A percentile compares a stretch with the other conserved stretches of the same genome.
Conservation (phyloP, 1,139 yeast species). For the Arxiozyma bovina region DNA sequence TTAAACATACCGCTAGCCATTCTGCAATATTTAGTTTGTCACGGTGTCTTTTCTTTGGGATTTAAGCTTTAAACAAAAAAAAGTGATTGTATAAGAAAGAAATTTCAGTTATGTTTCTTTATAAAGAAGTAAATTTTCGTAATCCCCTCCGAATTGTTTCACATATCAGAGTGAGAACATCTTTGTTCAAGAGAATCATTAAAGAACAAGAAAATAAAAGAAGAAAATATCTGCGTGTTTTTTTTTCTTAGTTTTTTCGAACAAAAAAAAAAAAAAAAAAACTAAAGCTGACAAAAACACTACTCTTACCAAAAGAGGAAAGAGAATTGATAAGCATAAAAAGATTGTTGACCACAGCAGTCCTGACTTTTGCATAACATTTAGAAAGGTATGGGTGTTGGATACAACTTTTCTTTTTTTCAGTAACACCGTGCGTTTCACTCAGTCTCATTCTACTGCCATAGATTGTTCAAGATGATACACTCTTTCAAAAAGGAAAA, state of each 20-base stretch:
- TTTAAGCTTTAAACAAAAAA: too few relatives aligned
- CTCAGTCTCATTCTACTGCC: too few relatives aligned
- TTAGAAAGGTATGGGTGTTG: background rate
- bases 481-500: too few relatives aligned
- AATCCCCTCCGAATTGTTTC: background rate
- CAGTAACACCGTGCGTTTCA: too few relatives aligned
- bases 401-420: too few relatives aligned
- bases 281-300: too few relatives aligned
- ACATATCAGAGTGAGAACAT: background rate
- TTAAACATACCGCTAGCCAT: slow-evolving; percentile 34
- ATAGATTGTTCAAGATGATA: too few relatives aligned
- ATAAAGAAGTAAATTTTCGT: background rate
- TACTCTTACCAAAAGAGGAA: background rate
- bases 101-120: background rate
- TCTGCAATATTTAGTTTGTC: slow-evolving; percentile 21
- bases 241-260: too few relatives aligned
- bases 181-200: background rate
- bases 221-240: background rate
- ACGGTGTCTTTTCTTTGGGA: slow-evolving; percentile 6
- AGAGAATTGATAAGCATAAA: background rate
- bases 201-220: background rate
- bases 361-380: background rate
- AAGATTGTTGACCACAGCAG: background rate
- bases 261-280: too few relatives aligned
- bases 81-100: too few relatives aligned